Conservation (phyloP, 1,284 basidiomycete species). For the Puccinia triticina region DNA sequence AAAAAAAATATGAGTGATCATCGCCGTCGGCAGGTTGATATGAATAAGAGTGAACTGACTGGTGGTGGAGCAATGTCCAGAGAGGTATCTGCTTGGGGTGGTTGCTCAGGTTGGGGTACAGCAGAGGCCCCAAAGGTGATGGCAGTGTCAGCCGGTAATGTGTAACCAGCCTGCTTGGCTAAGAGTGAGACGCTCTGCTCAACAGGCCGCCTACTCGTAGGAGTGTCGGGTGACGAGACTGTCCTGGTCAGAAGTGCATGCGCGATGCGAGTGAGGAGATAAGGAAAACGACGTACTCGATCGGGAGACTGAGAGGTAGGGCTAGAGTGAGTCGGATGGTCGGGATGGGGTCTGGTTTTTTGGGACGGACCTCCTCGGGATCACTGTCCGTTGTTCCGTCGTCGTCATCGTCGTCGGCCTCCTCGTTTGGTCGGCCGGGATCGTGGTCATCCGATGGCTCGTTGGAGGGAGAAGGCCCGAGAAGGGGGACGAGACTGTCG, state of each 20-base stretch:
- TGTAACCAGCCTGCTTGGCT: constrained; percentile 48
- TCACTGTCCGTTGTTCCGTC: constrained; percentile 38
- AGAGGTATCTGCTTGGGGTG: constrained; percentile 60
- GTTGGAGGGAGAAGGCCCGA: background rate
- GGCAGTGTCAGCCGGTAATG: constrained; percentile 41
- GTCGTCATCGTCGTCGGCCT: constrained; percentile 46
- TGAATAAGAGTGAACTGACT: constrained; percentile 34
- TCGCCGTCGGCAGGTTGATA: background rate
- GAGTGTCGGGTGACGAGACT: background rate
- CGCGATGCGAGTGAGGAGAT: background rate
- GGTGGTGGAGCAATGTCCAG: constrained; percentile 62
- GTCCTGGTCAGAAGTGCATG: background rate
- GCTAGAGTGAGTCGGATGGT: constrained; percentile 41
- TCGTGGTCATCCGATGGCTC: constrained; percentile 1
- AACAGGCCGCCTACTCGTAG: background rate
- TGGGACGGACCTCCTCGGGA: constrained; percentile 30
- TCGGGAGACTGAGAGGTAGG: constrained; percentile 10
- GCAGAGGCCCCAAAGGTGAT: constrained; percentile 48
- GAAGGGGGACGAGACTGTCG: background rate
- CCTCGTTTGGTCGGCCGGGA: constrained; percentile 26
- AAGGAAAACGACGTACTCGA: constrained; percentile 5
- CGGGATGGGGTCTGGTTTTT: constrained; percentile 40
- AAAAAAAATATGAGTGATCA: background rate
- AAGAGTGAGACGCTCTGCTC: constrained; percentile 45
- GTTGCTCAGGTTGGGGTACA: constrained; percentile 35